Evolutionary conservation across 2,329 filamentous ascomycete genomes (phyloP).

Genomic region (Neodidymelliopsis sp.): DNA sequence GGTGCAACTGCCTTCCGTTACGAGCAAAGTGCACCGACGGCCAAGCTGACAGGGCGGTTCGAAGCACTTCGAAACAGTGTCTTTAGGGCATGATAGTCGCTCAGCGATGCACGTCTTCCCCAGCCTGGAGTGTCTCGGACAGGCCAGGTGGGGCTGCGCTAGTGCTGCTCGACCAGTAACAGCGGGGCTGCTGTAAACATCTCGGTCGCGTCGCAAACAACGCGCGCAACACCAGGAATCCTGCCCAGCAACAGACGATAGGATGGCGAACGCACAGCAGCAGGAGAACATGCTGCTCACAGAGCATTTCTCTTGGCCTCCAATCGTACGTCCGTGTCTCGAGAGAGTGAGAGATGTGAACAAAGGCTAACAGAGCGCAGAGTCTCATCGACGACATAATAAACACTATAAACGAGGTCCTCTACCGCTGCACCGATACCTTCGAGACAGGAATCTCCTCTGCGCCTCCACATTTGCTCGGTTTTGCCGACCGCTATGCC

Average conservation of each 20-base stretch:
- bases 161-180: slow-evolving; percentile 17
- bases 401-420: slow-evolving; percentile 92
- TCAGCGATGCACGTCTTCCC: slow-evolving; percentile 2
- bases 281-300: slow-evolving; percentile 74
- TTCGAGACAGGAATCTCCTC: slow-evolving; percentile 83
- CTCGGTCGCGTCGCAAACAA: slow-evolving; percentile 33
- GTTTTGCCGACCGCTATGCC: slow-evolving; percentile 69
- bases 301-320: slow-evolving; percentile 95
- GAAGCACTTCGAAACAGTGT: too few relatives aligned
- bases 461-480: slow-evolving; percentile 76
- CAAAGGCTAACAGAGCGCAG: slow-evolving; percentile 56
- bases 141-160: slow-evolving; percentile 2
- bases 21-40: too few relatives aligned
- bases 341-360: not conserved
- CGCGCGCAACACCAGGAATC: slow-evolving; percentile 12
- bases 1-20: too few relatives aligned
- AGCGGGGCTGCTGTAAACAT: slow-evolving; percentile 31
- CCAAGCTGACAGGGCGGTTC: too few relatives aligned
- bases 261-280: slow-evolving; percentile 55
- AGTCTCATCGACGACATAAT: slow-evolving; percentile 97
- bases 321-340: slow-evolving; percentile 70
- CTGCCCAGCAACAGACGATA: slow-evolving; percentile 6
- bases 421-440: slow-evolving; percentile 86
- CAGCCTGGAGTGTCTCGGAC: not conserved
- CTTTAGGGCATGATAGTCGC: too few relatives aligned